Conservation (phyloP, 2,329 filamentous ascomycete genomes). For the Venturia oleaginea region DNA sequence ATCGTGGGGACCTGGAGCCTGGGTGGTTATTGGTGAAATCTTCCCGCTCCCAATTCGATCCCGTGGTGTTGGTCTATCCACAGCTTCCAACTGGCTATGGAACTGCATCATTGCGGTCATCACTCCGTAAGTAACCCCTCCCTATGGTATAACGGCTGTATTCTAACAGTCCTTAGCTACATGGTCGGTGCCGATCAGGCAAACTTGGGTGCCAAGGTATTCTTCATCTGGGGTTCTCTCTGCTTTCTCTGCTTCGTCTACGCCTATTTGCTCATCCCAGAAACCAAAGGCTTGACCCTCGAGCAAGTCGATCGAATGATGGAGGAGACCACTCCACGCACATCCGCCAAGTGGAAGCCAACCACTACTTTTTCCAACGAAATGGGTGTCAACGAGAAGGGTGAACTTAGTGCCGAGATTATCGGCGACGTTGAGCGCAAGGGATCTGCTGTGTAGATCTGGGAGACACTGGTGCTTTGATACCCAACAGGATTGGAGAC, state of each 20-base stretch:
- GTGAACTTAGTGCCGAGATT: conserved; percentile 14
- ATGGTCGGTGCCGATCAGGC: conserved; percentile 54
- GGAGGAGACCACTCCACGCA: conserved; percentile 73
- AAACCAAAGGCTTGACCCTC: conserved; percentile 32
- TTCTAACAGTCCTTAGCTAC: conserved; percentile 32
- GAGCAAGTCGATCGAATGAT: conserved; percentile 56
- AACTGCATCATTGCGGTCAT: conserved; percentile 63
- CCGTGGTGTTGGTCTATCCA: conserved; percentile 77
- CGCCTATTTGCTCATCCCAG: conserved; percentile 30
- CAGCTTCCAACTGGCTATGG: conserved; percentile 88
- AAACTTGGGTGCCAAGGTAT: conserved; percentile 39
- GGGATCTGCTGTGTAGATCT: neutral
- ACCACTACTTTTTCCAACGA: conserved; percentile 57
- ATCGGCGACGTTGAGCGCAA: conserved; percentile 13
- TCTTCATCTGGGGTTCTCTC: conserved; percentile 37
- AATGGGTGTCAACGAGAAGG: conserved; percentile 14
- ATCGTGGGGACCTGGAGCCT: conserved; percentile 68
- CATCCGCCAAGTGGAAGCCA: conserved; percentile 67
- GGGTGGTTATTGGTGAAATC: conserved; percentile 76
- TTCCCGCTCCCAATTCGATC: conserved; percentile 84
- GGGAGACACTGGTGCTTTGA: neutral
- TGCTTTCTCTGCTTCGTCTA: conserved; percentile 43
- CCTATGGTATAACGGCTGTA: neutral
- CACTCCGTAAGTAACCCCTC: conserved; percentile 39
- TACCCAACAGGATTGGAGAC: neutral